Percentiles rank a stretch among this genome's conserved stretches.
phyloP scores from a whole-genome alignment of 2,329 filamentous ascomycete genomes.

The Penicillium sp. region DNA sequence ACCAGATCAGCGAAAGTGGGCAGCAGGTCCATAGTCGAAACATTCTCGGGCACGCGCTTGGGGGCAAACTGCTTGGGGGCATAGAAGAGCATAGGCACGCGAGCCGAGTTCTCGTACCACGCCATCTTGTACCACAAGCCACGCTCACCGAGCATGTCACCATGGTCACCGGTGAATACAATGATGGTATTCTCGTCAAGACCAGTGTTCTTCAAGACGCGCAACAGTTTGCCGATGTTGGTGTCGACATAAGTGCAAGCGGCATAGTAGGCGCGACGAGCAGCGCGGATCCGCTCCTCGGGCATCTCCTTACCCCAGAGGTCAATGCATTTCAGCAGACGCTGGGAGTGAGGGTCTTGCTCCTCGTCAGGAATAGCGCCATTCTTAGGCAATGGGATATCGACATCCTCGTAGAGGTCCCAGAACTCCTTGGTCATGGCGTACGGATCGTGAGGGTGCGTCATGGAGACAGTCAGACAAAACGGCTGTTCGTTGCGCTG shows the following conservation, averaged over 20 bases:
- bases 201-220: slow-evolving; percentile 70
- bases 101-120: slow-evolving; percentile 86
- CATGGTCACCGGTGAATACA: slow-evolving; percentile 88
- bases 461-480: slow-evolving; percentile 83
- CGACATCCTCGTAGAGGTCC: slow-evolving; percentile 83
- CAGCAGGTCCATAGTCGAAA: slow-evolving; percentile 84
- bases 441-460: slow-evolving; percentile 91
- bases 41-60: slow-evolving; percentile 72
- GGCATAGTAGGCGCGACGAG: slow-evolving; percentile 83
- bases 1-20: slow-evolving; percentile 82
- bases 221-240: slow-evolving; percentile 76
- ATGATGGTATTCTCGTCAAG: slow-evolving; percentile 82
- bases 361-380: slow-evolving; percentile 67
- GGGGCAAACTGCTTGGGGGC: slow-evolving; percentile 69
- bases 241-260: slow-evolving; percentile 92
- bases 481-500: slow-evolving; percentile 73
- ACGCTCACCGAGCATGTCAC: slow-evolving; percentile 91
- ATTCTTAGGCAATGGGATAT: slow-evolving; percentile 76
- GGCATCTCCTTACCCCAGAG: slow-evolving; percentile 77
- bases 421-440: slow-evolving; percentile 91
- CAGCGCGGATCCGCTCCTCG: slow-evolving; percentile 77
- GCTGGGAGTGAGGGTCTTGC: slow-evolving; percentile 80
- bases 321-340: slow-evolving; percentile 79
- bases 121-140: slow-evolving; percentile 96
- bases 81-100: slow-evolving; percentile 80